Evolutionary conservation across 2,329 filamentous ascomycete species (phyloP).

Genomic region (Arthrobotrys sphaeroides): DNA sequence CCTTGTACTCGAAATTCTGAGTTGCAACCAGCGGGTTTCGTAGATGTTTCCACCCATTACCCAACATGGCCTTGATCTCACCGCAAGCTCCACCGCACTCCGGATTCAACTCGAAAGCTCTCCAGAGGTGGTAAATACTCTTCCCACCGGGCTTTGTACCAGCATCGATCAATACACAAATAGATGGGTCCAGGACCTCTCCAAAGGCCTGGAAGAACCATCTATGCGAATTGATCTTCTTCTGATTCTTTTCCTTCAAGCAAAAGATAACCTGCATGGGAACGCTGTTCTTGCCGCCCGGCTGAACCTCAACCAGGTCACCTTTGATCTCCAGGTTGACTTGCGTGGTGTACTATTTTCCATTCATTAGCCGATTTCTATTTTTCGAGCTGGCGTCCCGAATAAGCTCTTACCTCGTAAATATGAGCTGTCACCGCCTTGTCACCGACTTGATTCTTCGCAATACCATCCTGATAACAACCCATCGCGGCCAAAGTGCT

Average conservation of each 20-base stretch:
- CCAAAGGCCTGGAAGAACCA: slow-evolving; percentile 99
- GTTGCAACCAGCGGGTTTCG: slow-evolving; percentile 93
- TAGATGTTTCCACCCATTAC: slow-evolving; percentile 81
- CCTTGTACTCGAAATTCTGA: slow-evolving; percentile 98
- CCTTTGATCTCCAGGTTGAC: slow-evolving; percentile 90
- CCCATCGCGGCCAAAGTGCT: slow-evolving; percentile 91
- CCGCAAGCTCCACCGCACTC: slow-evolving; percentile 98
- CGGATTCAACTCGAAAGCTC: slow-evolving; percentile 95
- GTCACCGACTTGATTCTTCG: slow-evolving; percentile 95
- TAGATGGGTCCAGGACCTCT: slow-evolving; percentile 88
- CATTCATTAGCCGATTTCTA: slow-evolving; percentile 49
- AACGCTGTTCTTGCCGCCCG: slow-evolving; percentile 72
- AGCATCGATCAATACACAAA: slow-evolving; percentile 94
- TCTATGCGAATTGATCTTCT: slow-evolving; percentile 99
- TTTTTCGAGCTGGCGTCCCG: too few relatives aligned
- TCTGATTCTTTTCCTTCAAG: slow-evolving; percentile 99
- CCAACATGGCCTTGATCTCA: slow-evolving; percentile 98
- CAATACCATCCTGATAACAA: slow-evolving; percentile 97
- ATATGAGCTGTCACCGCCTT: slow-evolving; percentile 98
- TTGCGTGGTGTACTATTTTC: slow-evolving; percentile 76
- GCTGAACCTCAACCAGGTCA: slow-evolving; percentile 82
- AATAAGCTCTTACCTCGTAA: slow-evolving; percentile 73
- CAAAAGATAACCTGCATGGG: slow-evolving; percentile 98
- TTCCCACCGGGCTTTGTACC: slow-evolving; percentile 93
- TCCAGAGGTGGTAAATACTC: slow-evolving; percentile 98